Conservation (phyloP, 192 early-diverging fungal genomes). For the Podila epigama region DNA sequence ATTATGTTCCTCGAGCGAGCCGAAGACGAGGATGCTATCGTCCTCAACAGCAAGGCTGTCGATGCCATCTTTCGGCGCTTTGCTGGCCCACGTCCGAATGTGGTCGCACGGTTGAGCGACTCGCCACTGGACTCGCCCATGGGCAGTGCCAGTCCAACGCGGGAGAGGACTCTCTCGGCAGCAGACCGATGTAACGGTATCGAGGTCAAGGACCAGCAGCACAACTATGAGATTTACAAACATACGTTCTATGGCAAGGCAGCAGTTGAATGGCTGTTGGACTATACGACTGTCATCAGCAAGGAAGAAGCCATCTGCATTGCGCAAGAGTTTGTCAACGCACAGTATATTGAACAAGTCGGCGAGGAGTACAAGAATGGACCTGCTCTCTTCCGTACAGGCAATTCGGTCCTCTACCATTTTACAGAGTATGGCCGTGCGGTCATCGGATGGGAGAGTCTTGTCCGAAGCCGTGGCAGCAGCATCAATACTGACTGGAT, state of each 20-base stretch:
- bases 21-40: constrained; percentile 59
- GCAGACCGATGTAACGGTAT: constrained; percentile 52
- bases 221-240: constrained; percentile 48
- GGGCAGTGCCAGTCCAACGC: constrained; percentile 7
- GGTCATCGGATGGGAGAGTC: constrained; percentile 44
- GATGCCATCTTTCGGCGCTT: constrained; percentile 51
- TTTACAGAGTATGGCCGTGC: constrained; percentile 46
- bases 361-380: constrained; percentile 17
- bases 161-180: constrained; percentile 19
- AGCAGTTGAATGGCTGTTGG: constrained; percentile 58
- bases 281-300: constrained; percentile 57
- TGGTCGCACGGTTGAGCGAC: constrained; percentile 3
- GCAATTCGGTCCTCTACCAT: constrained; percentile 36
- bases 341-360: constrained; percentile 55
- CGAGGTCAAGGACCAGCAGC: constrained; percentile 54
- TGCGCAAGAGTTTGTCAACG: constrained; percentile 52
- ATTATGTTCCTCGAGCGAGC: constrained; percentile 52
- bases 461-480: constrained; percentile 27
- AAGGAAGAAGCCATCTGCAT: constrained; percentile 57
- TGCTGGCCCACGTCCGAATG: constrained; percentile 50
- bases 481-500: constrained; percentile 44
- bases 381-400: constrained; percentile 19
- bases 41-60: constrained; percentile 48
- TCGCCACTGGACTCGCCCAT: constrained; percentile 7
- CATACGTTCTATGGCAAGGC: constrained; percentile 57